phyloP scores from a whole-genome alignment of 2,329 filamentous ascomycete genomes.

The Diplodia sapinea region DNA sequence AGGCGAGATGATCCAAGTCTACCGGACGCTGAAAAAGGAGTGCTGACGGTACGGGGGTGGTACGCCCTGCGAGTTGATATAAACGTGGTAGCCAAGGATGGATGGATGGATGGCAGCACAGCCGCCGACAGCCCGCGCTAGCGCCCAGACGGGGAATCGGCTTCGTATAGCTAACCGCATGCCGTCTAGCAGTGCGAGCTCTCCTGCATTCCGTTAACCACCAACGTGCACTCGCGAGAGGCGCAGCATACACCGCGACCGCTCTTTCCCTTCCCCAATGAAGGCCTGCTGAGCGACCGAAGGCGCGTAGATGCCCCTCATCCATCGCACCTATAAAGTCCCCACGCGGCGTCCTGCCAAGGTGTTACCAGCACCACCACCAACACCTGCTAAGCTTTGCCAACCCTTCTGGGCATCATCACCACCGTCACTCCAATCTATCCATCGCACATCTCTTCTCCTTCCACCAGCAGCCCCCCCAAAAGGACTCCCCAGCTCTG shows the following conservation, averaged over 20 bases:
- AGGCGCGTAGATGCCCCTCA: neutral
- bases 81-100: neutral
- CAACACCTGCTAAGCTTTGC: neutral
- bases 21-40: neutral
- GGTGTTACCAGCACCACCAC: neutral
- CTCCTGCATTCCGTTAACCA: neutral
- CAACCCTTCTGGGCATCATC: slow-evolving; percentile 1
- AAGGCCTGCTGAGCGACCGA: neutral
- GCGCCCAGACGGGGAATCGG: neutral
- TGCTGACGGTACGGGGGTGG: neutral
- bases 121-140: neutral
- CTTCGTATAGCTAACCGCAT: slow-evolving; percentile 13
- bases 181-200: neutral
- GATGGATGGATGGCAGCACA: neutral
- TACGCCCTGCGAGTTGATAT: neutral
- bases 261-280: neutral
- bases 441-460: no score
- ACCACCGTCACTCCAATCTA: neutral
- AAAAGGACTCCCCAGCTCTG: neutral
- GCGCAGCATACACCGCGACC: slow-evolving; percentile 1
- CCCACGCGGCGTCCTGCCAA: neutral
- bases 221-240: neutral
- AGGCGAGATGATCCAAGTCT: neutral
- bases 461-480: neutral
- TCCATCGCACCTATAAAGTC: neutral